Percentiles rank a stretch among this genome's conserved stretches.
phyloP scores from a whole-genome alignment of 106 monocot species.

The Vanilla planifolia region DNA sequence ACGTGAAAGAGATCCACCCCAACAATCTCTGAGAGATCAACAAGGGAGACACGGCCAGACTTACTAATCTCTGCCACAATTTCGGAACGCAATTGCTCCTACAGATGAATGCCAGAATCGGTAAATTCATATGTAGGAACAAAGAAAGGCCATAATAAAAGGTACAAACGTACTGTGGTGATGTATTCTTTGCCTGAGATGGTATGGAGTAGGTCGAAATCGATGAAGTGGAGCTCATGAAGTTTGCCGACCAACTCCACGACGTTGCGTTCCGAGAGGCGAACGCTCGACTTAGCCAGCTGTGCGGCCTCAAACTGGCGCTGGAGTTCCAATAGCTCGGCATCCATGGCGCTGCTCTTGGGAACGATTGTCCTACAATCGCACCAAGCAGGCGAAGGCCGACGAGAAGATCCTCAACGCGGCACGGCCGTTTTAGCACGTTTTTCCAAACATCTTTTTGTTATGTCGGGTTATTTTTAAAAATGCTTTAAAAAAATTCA shows the following conservation, averaged over 20 bases:
- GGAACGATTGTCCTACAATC: too few species aligned
- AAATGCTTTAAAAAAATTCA: too few species aligned
- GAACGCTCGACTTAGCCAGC: conserved; percentile 73
- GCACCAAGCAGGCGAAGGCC: too few species aligned
- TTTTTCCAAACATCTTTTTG: too few species aligned
- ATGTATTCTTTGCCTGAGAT: conserved; percentile 93
- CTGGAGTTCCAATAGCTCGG: conserved; percentile 83
- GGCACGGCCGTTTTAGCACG: too few species aligned
- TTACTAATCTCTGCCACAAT: conserved; percentile 70
- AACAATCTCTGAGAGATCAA: conserved; percentile 78
- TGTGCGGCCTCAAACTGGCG: conserved; percentile 82
- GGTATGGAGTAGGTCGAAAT: conserved; percentile 94
- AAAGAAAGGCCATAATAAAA: neutral
- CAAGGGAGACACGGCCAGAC: conserved; percentile 59
- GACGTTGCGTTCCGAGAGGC: conserved; percentile 84
- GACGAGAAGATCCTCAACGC: too few species aligned
- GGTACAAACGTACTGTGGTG: conserved; percentile 53
- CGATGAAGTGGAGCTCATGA: conserved; percentile 59
- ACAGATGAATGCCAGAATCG: conserved; percentile 1
- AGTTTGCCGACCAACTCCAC: conserved; percentile 91
- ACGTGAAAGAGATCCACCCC: conserved; percentile 89
- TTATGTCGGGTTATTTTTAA: too few species aligned
- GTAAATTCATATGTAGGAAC: neutral
- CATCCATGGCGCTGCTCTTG: conserved; percentile 83
- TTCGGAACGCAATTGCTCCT: conserved; percentile 75